A percentile compares a stretch with the other conserved stretches of the same genome.
Evolutionary conservation across 257 asterid genomes (phyloP).

Genomic region (Solanum medicagineum): DNA sequence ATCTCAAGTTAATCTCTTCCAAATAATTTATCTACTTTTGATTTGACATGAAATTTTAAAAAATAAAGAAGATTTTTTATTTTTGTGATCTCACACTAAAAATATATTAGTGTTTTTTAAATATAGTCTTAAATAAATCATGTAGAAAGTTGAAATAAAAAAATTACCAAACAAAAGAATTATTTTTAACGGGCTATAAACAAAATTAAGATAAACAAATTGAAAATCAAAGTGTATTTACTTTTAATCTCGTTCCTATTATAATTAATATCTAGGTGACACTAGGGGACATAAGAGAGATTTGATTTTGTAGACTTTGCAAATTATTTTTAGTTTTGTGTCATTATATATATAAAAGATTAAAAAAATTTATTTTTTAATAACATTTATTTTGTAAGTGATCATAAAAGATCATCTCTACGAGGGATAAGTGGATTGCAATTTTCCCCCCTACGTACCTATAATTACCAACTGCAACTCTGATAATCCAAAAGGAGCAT

Average conservation of each 20-base stretch:
- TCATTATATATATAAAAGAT: neutral
- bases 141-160: no score
- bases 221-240: neutral
- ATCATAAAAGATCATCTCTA: neutral
- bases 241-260: neutral
- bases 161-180: no score
- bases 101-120: no score
- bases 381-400: neutral
- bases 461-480: neutral
- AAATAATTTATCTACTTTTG: neutral
- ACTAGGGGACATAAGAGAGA: neutral
- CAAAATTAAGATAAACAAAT: neutral
- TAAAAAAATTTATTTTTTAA: rapidly evolving
- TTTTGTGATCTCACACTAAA: no score
- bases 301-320: neutral
- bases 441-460: neutral
- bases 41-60: no score
- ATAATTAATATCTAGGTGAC: neutral
- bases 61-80: no score
- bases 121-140: no score
- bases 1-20: neutral
- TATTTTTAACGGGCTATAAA: no score
- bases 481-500: neutral
- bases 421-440: neutral
- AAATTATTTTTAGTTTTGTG: neutral